These are phyloP conservation scores for Tanozyma kutaoensis DNA, from an alignment of 805 yeast genomes.

Conservation along the genomic window DNA sequence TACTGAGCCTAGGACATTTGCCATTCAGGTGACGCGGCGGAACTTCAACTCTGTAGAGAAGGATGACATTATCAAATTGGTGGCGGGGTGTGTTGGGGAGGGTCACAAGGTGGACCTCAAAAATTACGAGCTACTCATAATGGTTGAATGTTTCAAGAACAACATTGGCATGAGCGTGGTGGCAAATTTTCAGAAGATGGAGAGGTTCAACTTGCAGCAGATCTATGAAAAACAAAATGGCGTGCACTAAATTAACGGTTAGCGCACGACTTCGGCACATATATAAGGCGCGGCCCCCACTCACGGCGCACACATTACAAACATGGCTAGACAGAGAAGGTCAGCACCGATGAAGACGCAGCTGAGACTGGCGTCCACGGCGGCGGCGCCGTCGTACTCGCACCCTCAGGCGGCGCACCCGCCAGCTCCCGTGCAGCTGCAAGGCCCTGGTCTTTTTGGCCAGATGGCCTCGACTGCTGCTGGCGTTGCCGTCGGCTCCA, in stretches of 20 bases:
- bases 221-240: constrained; percentile 58
- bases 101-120: constrained; percentile 75
- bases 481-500: constrained; percentile 98
- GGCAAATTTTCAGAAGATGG: constrained; percentile 43
- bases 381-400: constrained; percentile 39
- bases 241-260: too few species aligned
- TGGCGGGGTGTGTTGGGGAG: constrained; percentile 64
- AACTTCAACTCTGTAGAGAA: constrained; percentile 65
- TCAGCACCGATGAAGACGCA: constrained; percentile 37
- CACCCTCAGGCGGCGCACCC: constrained; percentile 27
- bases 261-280: too few species aligned
- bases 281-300: too few species aligned
- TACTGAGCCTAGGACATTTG: constrained; percentile 39
- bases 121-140: constrained; percentile 59
- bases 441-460: constrained; percentile 75
- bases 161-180: constrained; percentile 84
- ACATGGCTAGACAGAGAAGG: constrained; percentile 42
- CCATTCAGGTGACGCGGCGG: constrained; percentile 69
- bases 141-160: constrained; percentile 82
- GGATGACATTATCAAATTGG: constrained; percentile 55
- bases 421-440: constrained; percentile 25
- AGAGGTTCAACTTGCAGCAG: constrained; percentile 72
- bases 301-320: constrained; percentile 1
- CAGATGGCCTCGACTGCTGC: constrained; percentile 99
- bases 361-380: constrained; percentile 63